Percentiles rank a stretch among this genome's conserved stretches.
Evolutionary conservation across 164 flowering plant genomes (phyloP).

Genomic region (Protea cynaroides): DNA sequence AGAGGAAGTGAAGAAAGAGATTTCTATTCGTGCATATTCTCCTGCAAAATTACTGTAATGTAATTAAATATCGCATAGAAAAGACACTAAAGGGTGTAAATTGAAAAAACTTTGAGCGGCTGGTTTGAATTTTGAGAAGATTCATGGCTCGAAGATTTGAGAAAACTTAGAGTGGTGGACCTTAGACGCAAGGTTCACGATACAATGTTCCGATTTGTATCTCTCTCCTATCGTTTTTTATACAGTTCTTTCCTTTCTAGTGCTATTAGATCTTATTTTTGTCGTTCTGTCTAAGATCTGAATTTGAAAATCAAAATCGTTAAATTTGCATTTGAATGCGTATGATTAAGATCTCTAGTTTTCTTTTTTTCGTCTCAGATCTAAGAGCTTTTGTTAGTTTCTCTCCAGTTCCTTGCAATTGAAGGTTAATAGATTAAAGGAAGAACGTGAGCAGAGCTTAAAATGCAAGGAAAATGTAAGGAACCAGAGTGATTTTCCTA

Average conservation of each 20-base stretch:
- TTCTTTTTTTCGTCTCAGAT: slow-evolving; percentile 1
- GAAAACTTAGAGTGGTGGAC: slow-evolving; percentile 69
- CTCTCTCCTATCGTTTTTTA: neutral
- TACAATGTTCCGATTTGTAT: slow-evolving; percentile 85
- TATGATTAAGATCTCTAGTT: neutral
- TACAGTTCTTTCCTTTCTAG: neutral
- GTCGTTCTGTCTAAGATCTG: slow-evolving; percentile 5
- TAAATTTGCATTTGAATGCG: neutral
- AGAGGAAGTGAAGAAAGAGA: too few species aligned
- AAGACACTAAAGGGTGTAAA: too few species aligned
- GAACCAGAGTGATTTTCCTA: too few species aligned
- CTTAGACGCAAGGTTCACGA: slow-evolving; percentile 61
- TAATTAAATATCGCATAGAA: too few species aligned
- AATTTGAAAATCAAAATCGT: neutral
- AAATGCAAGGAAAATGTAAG: slow-evolving; percentile 16
- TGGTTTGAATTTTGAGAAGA: too few species aligned
- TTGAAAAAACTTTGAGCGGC: too few species aligned
- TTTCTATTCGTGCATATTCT: too few species aligned
- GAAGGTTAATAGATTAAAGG: slow-evolving; percentile 67
- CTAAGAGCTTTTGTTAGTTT: neutral
- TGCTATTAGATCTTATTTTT: neutral
- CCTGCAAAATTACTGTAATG: too few species aligned
- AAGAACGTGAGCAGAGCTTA: slow-evolving; percentile 47
- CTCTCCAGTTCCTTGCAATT: slow-evolving; percentile 62
- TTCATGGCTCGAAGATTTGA: slow-evolving; percentile 71